Evolutionary conservation across 257 asterid species (phyloP), one percentile per base, ranked within the genome.

Genomic region (Galeopsis tetrahit): DNA sequence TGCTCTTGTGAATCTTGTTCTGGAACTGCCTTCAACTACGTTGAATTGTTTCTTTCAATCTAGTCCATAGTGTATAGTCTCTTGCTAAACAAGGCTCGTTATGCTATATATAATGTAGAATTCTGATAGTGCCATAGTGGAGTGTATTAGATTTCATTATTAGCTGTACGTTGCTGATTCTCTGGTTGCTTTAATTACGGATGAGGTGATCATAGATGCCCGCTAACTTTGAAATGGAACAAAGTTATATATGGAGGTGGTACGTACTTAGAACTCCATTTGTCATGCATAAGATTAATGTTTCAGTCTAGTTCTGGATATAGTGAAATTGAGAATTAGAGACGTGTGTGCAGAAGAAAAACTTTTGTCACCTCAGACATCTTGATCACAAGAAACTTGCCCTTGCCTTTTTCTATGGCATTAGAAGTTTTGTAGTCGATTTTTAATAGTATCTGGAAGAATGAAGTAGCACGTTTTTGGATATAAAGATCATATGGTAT

Each of bases 1-100:
- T 73, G 66, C 55, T 63, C 46, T 52, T 48, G 13, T 42, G 2
- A 42, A 13, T 42, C 11, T 42, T 73, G 70, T 75, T 84, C 46
- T 65, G 82, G 79, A 75, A 71, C 73, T 74, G 52, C 81, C 75
- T 71, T 64, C 32, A 52, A 68, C 17, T 66, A 43, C 56, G 42
- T 53, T 63, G 74, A 75, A 62, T 39, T 63, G 48, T 57, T 63
- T 56, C 64, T 14, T 36, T 56, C 63, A 35, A 46, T 73, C 62
- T 73, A 71, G 49, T 59, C 10, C 59, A 21, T 21, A 55, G 5
- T 55, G 34, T 17, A 15, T 8, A 69, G 63, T 63, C 70, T 77
- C 79, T 63, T 84, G 77, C 74, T 68, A 64, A 73, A 77, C 28
- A 9, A 63, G 72, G 56, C 62, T 67, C n/a, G 5, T 53, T 51